phyloP scores from a whole-genome alignment of 2,329 filamentous ascomycete species.

The Tolypocladium amazonense region DNA sequence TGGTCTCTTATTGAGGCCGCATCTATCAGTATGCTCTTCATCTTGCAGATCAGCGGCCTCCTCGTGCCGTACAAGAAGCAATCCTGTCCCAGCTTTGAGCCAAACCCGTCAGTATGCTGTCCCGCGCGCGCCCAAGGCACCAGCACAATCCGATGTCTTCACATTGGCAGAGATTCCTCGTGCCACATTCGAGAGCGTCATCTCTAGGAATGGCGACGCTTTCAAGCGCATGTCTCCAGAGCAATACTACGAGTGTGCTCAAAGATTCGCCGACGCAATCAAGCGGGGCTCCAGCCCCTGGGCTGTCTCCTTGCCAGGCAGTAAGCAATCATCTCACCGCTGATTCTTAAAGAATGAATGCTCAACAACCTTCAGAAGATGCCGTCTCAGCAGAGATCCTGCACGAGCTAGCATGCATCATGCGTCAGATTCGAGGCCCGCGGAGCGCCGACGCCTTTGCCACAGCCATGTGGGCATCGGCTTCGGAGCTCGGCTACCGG shows the following conservation, averaged over 20 bases:
- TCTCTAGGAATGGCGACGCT: constrained; percentile 5
- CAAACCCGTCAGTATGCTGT: constrained; percentile 2
- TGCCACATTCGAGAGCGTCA: constrained; percentile 9
- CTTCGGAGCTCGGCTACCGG: constrained; percentile 18
- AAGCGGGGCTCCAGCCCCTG: constrained; percentile 10
- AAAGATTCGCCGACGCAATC: constrained; percentile 12
- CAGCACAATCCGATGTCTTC: constrained; percentile 7
- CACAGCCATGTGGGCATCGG: constrained; percentile 17
- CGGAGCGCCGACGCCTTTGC: constrained; percentile 7
- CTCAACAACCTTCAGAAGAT: constrained; percentile 6
- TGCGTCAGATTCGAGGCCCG: constrained; percentile 8
- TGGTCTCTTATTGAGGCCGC: neutral
- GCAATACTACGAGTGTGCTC: constrained; percentile 13
- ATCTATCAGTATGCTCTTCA: neutral
- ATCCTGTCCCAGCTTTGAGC: neutral
- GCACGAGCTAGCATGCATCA: constrained; percentile 18
- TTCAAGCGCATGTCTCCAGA: constrained; percentile 10
- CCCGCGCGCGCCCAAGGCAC: neutral
- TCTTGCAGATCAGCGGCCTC: neutral
- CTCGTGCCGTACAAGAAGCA: neutral
- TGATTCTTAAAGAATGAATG: neutral
- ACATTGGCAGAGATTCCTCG: constrained; percentile 12
- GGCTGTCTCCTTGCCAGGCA: constrained; percentile 8
- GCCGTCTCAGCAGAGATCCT: constrained; percentile 8
- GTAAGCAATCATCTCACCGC: constrained; percentile 9